Conservation (phyloP, 768 basidiomycete species). For the Crepidotus variabilis region DNA sequence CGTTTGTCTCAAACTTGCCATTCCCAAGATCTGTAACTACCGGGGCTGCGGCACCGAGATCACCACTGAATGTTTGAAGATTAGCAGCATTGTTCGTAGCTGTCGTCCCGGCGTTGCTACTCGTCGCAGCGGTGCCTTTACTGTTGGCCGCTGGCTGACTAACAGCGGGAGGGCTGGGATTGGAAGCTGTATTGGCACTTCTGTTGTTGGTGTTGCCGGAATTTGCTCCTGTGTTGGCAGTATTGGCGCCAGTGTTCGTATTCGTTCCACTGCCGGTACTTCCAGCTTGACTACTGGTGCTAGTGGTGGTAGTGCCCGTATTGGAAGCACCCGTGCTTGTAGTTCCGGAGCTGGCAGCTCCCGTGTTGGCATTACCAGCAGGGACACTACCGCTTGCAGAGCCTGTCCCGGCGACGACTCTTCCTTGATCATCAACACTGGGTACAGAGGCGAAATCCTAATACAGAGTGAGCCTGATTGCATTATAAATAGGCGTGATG, state of each 20-base stretch:
- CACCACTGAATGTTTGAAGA: conserved; percentile 47
- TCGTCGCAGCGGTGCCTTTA: not conserved
- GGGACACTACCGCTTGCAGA: no score
- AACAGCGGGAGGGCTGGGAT: no score
- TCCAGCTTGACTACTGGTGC: no score
- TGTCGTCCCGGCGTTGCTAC: no score
- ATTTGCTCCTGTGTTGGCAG: conserved; percentile 5
- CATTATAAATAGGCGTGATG: not conserved
- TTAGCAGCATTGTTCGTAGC: no score
- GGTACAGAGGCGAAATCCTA: conserved; percentile 44
- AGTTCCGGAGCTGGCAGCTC: no score
- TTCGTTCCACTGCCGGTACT: not conserved
- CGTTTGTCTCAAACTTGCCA: conserved; percentile 46
- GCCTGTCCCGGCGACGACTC: conserved; percentile 16
- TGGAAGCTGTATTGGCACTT: no score
- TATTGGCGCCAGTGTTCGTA: conserved; percentile 6
- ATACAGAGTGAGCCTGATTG: not conserved
- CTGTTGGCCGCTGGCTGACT: not conserved
- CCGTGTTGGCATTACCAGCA: no score
- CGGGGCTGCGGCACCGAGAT: conserved; percentile 47
- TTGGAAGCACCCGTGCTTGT: no score
- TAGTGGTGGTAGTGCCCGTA: no score
- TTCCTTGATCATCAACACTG: conserved; percentile 43
- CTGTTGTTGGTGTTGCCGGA: not conserved
- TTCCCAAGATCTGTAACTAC: conserved; percentile 34